A percentile compares a stretch with the other conserved stretches of the same genome.
These are phyloP conservation scores for Mycena citricolor DNA, from an alignment of 1,284 basidiomycete species.

Conservation along the genomic window DNA sequence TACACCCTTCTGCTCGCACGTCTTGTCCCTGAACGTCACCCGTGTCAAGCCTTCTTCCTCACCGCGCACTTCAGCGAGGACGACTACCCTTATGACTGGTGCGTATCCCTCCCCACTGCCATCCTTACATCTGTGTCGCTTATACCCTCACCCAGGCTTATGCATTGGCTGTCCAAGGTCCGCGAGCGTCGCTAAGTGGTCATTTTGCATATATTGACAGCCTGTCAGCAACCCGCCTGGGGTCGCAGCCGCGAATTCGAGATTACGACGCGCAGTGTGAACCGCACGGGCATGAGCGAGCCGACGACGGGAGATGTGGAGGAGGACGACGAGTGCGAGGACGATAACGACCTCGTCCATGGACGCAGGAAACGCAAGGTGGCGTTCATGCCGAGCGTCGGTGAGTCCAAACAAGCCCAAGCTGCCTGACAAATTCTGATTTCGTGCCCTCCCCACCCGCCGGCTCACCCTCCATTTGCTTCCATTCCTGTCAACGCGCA, in stretches of 20 bases:
- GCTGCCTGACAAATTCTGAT: conserved; percentile 16
- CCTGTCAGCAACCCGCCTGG: conserved; percentile 84
- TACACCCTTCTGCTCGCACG: too few species aligned
- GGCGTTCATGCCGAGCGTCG: conserved; percentile 72
- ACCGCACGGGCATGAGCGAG: conserved; percentile 60
- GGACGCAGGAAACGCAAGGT: conserved; percentile 74
- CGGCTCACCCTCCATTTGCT: too few species aligned
- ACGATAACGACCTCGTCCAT: conserved; percentile 55
- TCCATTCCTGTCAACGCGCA: too few species aligned
- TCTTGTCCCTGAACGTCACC: too few species aligned
- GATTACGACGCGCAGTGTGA: conserved; percentile 73
- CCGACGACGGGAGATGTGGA: conserved; percentile 73
- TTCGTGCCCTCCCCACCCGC: too few species aligned
- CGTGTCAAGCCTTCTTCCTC: conserved; percentile 70
- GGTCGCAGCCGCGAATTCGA: conserved; percentile 82
- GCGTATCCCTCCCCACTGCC: conserved; percentile 26
- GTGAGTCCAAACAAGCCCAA: conserved; percentile 40
- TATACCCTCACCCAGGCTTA: conserved; percentile 54
- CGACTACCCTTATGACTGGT: conserved; percentile 85
- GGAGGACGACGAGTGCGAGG: conserved; percentile 70
- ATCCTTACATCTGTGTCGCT: conserved; percentile 10
- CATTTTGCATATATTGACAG: not conserved
- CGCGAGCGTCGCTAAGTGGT: conserved; percentile 4
- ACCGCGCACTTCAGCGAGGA: conserved; percentile 84
- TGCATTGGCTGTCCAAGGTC: conserved; percentile 78